Evolutionary conservation across 352 stramenopile species (phyloP), one percentile per base, ranked within the genome.

Genomic region (Pythium volutum): DNA sequence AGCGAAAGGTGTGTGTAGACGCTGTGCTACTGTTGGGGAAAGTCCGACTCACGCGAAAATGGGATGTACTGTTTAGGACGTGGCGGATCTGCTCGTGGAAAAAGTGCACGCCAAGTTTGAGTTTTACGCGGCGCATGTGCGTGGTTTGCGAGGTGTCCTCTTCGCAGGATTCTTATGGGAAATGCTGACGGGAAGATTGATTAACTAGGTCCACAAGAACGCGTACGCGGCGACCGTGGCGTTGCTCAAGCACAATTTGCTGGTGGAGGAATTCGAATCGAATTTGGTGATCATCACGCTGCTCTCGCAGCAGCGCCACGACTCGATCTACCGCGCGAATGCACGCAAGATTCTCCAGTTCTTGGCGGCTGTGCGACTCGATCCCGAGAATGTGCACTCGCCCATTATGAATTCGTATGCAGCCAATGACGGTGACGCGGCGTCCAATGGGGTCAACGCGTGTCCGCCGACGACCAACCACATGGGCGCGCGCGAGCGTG

Each of bases 81-180:
- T 88, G 12, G 83, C 87, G 22, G 84, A 91, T 69, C 78, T 82
- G 20, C 67, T 96, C n/a, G 75, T 96, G 20, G 87, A 96, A 56
- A 90, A 88, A 57, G 75, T 95, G 23, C 77, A 91, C 36, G 82
- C 80, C 47, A 89, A 88, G 64, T 92, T 84, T 41, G 84, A 93
- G 60, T 89, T 93, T 34, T 90, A 93, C 43, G 84, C 84, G 22
- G 67, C 77, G 0, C 80, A 91, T 58, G 84, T 93, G 71, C 27
- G 59, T 56, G 23, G 3, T 12, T n/a, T 33, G 20, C 16, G 5
- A 20, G 0, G 34, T 18, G 25, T 5, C 3, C 8, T 8, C 2
- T 15, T 14, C 3, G 18, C 18, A n/a, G n/a, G n/a, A n/a, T n/a
- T n/a, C n/a, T n/a, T n/a, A n/a, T n/a, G n/a, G 31, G 2, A 11